phyloP scores from a whole-genome alignment of 2,329 filamentous ascomycete genomes.

The Fusarium stilboides region DNA sequence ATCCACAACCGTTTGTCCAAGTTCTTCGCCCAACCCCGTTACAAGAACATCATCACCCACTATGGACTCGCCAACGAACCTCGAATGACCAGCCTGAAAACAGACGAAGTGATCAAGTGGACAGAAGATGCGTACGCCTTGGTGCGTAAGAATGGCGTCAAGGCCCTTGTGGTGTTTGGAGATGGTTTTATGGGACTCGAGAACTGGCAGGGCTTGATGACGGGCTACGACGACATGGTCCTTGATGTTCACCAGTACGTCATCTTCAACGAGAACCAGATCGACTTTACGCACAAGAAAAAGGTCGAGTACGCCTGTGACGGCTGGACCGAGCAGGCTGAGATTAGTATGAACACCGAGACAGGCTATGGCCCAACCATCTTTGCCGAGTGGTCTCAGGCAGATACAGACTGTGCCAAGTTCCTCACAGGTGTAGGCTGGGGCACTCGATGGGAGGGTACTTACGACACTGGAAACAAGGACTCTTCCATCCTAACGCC shows the following conservation, averaged over 20 bases:
- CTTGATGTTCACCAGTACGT: constrained; percentile 99
- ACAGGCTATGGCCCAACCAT: constrained; percentile 94
- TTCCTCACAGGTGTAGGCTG: constrained; percentile 91
- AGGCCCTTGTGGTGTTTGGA: constrained; percentile 83
- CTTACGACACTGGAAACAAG: constrained; percentile 77
- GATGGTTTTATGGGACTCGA: constrained; percentile 94
- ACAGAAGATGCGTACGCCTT: constrained; percentile 80
- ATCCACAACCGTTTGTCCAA: constrained; percentile 88
- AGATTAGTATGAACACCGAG: constrained; percentile 77
- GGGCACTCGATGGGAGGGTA: constrained; percentile 94
- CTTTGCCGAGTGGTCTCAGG: constrained; percentile 97
- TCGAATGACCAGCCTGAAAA: constrained; percentile 82
- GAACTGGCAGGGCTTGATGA: constrained; percentile 91
- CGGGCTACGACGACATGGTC: constrained; percentile 79
- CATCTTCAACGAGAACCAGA: constrained; percentile 94
- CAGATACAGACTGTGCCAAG: constrained; percentile 92
- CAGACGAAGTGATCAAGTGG: constrained; percentile 81
- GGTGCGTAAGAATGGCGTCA: constrained; percentile 83
- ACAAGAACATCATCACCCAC: constrained; percentile 91
- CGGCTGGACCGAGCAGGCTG: constrained; percentile 87
- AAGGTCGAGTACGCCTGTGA: constrained; percentile 91
- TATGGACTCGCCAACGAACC: constrained; percentile 98
- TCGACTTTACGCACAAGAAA: constrained; percentile 83
- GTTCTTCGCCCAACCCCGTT: constrained; percentile 95
- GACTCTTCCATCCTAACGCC: constrained; percentile 76